Evolutionary conservation across 2,329 filamentous ascomycete genomes (phyloP).

Genomic region (Monilinia aucupariae): DNA sequence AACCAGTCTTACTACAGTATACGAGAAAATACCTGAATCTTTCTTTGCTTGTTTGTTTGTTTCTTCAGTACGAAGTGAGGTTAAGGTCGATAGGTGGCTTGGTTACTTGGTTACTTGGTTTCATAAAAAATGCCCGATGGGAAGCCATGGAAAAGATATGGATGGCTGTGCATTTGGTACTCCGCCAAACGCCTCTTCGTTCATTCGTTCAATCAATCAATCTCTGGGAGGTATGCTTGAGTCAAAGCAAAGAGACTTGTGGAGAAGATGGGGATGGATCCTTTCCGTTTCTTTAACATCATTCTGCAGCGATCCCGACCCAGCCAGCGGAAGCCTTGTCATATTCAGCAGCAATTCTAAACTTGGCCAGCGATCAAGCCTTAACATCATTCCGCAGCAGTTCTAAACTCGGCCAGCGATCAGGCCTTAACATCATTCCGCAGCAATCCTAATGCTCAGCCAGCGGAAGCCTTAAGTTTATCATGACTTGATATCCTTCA

Average conservation of each 20-base stretch:
- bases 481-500: background rate
- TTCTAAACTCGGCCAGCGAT: too few species aligned
- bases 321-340: too few species aligned
- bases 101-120: too few species aligned
- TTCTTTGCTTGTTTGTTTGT: background rate
- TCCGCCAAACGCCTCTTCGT: background rate
- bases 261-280: background rate
- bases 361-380: too few species aligned
- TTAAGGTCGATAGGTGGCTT: too few species aligned
- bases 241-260: background rate
- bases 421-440: background rate
- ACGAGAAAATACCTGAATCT: background rate
- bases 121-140: slow-evolving; percentile 1
- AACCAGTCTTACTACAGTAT: too few species aligned
- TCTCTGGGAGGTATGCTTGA: background rate
- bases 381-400: too few species aligned
- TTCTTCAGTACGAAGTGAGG: too few species aligned
- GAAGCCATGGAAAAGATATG: background rate
- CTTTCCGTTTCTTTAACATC: background rate
- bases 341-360: too few species aligned
- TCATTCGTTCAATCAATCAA: too few species aligned
- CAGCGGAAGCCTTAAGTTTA: slow-evolving; percentile 1
- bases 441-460: background rate
- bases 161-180: slow-evolving; percentile 5
- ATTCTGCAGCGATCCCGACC: too few species aligned